phyloP scores from a whole-genome alignment of 2,329 filamentous ascomycete species.

The Aspergillus brasiliensis region DNA sequence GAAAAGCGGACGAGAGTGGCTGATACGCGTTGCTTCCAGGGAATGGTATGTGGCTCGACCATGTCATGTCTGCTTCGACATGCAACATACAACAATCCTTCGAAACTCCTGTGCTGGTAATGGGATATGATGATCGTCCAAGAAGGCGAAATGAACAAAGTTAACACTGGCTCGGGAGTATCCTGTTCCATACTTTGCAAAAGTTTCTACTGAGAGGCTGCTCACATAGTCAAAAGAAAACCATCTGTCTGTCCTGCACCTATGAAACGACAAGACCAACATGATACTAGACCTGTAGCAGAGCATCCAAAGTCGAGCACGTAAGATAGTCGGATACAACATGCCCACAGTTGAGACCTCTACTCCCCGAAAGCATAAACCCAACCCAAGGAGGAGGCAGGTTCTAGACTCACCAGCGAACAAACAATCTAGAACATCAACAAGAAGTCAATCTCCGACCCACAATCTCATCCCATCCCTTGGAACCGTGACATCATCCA shows the following conservation, averaged over 20 bases:
- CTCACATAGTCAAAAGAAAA: neutral
- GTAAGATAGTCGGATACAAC: neutral
- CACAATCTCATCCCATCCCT: neutral
- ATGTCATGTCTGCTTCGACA: neutral
- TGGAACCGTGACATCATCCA: neutral
- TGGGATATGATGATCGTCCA: too few relatives aligned
- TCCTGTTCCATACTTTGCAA: too few relatives aligned
- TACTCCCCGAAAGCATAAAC: too few relatives aligned
- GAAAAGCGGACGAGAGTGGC: slow-evolving; percentile 15
- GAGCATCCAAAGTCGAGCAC: neutral
- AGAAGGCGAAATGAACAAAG: too few relatives aligned
- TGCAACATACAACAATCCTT: neutral
- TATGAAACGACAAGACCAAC: neutral
- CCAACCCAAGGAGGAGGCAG: neutral
- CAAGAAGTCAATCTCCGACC: neutral
- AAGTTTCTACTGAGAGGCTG: too few relatives aligned
- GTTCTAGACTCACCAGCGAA: neutral
- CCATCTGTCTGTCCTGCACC: neutral
- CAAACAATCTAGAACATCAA: neutral
- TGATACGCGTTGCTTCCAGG: neutral
- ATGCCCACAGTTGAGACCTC: neutral
- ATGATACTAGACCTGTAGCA: neutral
- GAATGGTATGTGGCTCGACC: neutral
- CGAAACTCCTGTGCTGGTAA: too few relatives aligned
- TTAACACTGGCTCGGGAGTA: too few relatives aligned